Evolutionary conservation across 768 basidiomycete species (phyloP).

Genomic region (Lactarius deliciosus): DNA sequence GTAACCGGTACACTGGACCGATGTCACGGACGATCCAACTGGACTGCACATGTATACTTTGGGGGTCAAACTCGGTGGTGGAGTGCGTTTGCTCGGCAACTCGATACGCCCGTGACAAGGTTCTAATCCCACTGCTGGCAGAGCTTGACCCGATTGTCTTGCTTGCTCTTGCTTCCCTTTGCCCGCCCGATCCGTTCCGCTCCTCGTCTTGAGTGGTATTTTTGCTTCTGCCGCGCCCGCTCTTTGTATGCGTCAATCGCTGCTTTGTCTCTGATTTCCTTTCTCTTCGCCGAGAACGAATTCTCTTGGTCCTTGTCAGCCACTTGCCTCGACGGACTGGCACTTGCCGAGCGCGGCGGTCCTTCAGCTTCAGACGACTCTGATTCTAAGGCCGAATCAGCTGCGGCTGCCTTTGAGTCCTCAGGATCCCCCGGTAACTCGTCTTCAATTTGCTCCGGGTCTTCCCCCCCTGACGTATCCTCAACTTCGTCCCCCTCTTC

Average conservation of each 20-base stretch:
- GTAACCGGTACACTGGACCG: slow-evolving; percentile 6
- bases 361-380: slow-evolving; percentile 1
- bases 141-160: slow-evolving; percentile 63
- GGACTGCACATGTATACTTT: slow-evolving; percentile 12
- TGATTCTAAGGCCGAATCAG: not conserved
- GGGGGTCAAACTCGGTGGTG: slow-evolving; percentile 12
- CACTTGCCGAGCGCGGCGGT: slow-evolving; percentile 6
- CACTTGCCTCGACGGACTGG: slow-evolving; percentile 3
- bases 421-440: not conserved
- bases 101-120: slow-evolving; percentile 18
- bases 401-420: not conserved
- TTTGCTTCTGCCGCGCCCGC: slow-evolving; percentile 63
- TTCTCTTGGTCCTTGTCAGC: slow-evolving; percentile 8
- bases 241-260: slow-evolving; percentile 57
- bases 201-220: slow-evolving; percentile 76
- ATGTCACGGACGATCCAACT: slow-evolving; percentile 6
- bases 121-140: slow-evolving; percentile 65
- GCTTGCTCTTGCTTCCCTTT: slow-evolving; percentile 84
- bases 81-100: slow-evolving; percentile 16
- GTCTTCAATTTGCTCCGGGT: slow-evolving; percentile 9
- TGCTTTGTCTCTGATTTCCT: slow-evolving; percentile 55
- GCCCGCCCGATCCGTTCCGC: slow-evolving; percentile 60
- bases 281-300: slow-evolving; percentile 11
- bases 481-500: slow-evolving; percentile 16
- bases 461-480: slow-evolving; percentile 4